phyloP scores from a whole-genome alignment of 208 protist genomes.

The Leishmania arabica region DNA sequence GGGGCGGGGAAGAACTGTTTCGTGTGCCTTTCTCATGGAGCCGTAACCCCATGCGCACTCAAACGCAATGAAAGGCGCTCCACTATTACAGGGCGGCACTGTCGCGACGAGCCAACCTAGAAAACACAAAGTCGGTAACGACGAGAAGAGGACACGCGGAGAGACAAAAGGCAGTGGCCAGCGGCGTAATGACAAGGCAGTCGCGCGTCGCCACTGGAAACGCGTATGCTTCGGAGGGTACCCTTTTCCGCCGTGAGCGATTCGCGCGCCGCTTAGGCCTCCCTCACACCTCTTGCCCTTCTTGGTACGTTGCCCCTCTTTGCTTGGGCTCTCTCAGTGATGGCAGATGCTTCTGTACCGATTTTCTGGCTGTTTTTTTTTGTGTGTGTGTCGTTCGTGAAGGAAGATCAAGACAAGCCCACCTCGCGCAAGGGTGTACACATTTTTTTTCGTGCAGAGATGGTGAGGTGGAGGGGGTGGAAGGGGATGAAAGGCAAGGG shows the following conservation, averaged over 20 bases:
- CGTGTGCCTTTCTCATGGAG: neutral
- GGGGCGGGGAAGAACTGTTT: no score
- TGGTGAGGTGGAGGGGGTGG: neutral
- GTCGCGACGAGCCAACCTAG: neutral
- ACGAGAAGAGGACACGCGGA: neutral
- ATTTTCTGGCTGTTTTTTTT: neutral
- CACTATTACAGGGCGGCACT: neutral
- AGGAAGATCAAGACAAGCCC: neutral
- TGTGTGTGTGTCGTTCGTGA: neutral
- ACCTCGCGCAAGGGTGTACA: neutral
- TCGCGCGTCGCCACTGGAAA: neutral
- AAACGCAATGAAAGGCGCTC: neutral
- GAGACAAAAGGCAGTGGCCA: neutral
- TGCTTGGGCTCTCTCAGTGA: neutral
- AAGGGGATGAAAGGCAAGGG: neutral
- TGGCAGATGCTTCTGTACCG: neutral
- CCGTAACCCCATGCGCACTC: neutral
- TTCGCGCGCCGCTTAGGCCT: neutral
- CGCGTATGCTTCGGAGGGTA: no score
- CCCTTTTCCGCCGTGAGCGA: neutral
- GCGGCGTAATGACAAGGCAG: neutral
- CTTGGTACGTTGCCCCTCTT: no score
- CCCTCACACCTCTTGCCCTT: neutral
- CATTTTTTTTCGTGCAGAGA: neutral
- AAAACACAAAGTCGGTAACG: neutral